Evolutionary conservation across 2,329 filamentous ascomycete species (phyloP), one percentile per base, ranked within the genome.

Genomic region (Ilyonectria destructans): DNA sequence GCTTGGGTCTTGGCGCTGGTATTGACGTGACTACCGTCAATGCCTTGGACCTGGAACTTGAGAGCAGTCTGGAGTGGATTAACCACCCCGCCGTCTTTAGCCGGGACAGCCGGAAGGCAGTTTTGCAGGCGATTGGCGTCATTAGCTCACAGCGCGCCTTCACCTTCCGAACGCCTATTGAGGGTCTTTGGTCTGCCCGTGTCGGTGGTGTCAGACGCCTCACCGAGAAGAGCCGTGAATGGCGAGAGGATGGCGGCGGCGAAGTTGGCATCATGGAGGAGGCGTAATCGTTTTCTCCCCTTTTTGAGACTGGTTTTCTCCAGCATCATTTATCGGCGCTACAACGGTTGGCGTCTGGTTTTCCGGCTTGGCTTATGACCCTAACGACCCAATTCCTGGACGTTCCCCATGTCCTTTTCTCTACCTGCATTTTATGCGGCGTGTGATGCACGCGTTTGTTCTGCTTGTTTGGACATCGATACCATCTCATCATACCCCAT

Each of bases 81-180:
- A 95, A 93, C 78, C 96, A 99, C 77, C 96, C 96, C 1, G 95
- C 95, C 2, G 94, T 98, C 2, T 99, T 99, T 79, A 92, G 93
- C 9, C 91, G 96, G 43, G 96, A 99, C 80, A 96, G 93, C 65
- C 91, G 96, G 76, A 99, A 99, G 84, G 94, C 96, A 5, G 95
- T 99, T 2, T 86, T 99, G 26, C 96, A 99, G 81, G 94, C 95
- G 17, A 98, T 99, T 73, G 96, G 96, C 7, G 95, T 98, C 69
- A 98, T 99, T 75, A 96, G 93, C 77, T 97, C 93, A 7, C 96
- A 99, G 82, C 89, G 96, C 54, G 95, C 93, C 12, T 97, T 96
- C 79, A 98, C 96, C 1, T 98, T 96, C 87, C 91, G 96, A 58
- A 96, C 95, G 2, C 91, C 94, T 0, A 92, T 96, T 6, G 96